Percentiles rank a stretch among this genome's conserved stretches.
Conservation (phyloP, 2,329 filamentous ascomycete species). For the Sarocladiaceae sp. region DNA sequence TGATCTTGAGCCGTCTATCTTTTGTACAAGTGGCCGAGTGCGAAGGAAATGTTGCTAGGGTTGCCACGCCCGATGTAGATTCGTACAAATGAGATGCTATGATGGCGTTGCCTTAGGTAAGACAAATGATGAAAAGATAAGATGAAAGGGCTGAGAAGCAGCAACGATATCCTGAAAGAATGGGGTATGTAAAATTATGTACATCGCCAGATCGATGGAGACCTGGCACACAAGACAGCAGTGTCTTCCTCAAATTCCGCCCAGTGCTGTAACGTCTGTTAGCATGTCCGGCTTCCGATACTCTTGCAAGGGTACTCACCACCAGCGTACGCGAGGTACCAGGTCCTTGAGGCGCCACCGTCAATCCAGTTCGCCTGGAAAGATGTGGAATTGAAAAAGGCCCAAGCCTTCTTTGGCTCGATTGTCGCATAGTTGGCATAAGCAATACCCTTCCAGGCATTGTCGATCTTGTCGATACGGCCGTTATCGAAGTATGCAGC, state of each 20-base stretch:
- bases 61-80: too few species aligned
- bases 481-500: constrained; percentile 68
- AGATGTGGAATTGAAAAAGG: constrained; percentile 66
- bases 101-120: too few species aligned
- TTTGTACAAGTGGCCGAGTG: too few species aligned
- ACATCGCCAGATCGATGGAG: too few species aligned
- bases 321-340: constrained; percentile 78
- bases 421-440: constrained; percentile 80
- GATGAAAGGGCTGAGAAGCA: too few species aligned
- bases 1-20: too few species aligned
- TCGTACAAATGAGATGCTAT: too few species aligned
- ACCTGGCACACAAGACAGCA: background rate
- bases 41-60: too few species aligned
- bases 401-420: constrained; percentile 64
- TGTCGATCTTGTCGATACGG: constrained; percentile 59
- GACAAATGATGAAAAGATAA: too few species aligned
- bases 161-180: background rate
- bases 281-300: background rate
- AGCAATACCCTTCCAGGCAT: constrained; percentile 82
- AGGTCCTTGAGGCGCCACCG: constrained; percentile 77
- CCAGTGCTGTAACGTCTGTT: background rate
- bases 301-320: background rate
- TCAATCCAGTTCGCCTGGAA: constrained; percentile 72
- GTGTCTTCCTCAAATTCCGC: background rate
- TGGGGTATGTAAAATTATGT: too few species aligned